Base-by-base conservation (phyloP, 345 rosid species). In the Arabidopsis arenosa region DNA sequence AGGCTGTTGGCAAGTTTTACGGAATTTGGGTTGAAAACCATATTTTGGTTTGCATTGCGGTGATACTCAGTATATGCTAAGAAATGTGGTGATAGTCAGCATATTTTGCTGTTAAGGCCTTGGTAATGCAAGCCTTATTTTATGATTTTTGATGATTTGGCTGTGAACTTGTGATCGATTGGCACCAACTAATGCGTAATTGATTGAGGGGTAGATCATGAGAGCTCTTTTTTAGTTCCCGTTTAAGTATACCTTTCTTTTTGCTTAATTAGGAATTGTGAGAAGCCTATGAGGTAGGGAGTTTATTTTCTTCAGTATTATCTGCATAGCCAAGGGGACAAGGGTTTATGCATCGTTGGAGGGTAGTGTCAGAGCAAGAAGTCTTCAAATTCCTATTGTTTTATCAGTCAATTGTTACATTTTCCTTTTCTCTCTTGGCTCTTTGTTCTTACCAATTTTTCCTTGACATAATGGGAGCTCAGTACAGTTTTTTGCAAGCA, bases 1-100 rank as follows among this genome's bases (percentile, higher is more conserved):
- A 83, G 66, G 97, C 92, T 68, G 92, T 94, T 73, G 95, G 89
- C 82, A 90, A 86, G 86, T 93, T 94, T 63, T 93, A 83, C 41
- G 40, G 79, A 66, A 72, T 94, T 59, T 96, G 98, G 47, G 96
- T 94, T 69, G 32, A 90, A 89, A 85, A 94, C 97, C 59, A 84
- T 94, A 74, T 94, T 90, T 74, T 94, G 98, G 98, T 83, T 80
- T 94, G 84, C 97, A 94, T 28, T 28, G 32, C 32, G 32, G 32
- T 28, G 32, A 28, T 28, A 28, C 32, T 28, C 32, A 28, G 32
- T 28, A 75, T 83, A 92, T 87, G 89, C 93, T 9, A 76, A 84
- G 78, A 58, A 74, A 6, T 78, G 69, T 54, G 81, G 74, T 61
- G 84, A 89, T 70, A 89, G 88, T 80, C 74, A 92, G 58, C 97